Conservation (phyloP, 495 filamentous ascomycete species). For the Penicillium odoratum region DNA sequence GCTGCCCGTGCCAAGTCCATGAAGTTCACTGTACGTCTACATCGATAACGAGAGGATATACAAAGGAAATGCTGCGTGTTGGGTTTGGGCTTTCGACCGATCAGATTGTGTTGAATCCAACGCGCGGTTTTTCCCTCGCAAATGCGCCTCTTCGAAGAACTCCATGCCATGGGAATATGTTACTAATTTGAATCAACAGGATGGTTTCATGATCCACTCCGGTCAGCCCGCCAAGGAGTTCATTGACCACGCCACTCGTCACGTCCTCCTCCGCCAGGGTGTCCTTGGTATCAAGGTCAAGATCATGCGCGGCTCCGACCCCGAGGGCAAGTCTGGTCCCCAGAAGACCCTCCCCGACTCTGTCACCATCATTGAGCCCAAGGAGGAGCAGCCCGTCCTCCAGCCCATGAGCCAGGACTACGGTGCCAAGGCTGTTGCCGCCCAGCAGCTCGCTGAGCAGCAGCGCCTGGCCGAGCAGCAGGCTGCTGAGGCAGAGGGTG, state of each 20-base stretch:
- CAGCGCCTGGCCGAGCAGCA: constrained; percentile 63
- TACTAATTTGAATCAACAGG: constrained; percentile 46
- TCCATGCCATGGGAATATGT: neutral
- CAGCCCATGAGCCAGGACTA: constrained; percentile 97
- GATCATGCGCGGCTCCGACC: constrained; percentile 99
- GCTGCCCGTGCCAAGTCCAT: constrained; percentile 99
- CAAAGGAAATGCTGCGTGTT: neutral
- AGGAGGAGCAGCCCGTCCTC: constrained; percentile 93
- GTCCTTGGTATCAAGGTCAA: constrained; percentile 99
- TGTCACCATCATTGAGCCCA: constrained; percentile 99
- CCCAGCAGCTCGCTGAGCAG: constrained; percentile 80
- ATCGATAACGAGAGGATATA: constrained; percentile 5
- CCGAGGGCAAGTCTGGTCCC: constrained; percentile 97
- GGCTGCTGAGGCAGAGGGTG: constrained; percentile 49
- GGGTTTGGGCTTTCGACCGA: neutral
- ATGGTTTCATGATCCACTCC: constrained; percentile 99
- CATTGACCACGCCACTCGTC: constrained; percentile 95
- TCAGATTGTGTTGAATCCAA: neutral
- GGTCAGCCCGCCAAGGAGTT: constrained; percentile 99
- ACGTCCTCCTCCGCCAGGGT: constrained; percentile 99
- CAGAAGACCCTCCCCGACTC: constrained; percentile 96
- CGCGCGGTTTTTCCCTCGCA: neutral
- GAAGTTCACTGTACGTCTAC: constrained; percentile 89
- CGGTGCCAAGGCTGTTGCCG: constrained; percentile 90
- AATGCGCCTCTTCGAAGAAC: neutral